Percentiles rank a stretch among this genome's conserved stretches.
Conservation (phyloP, 352 stramenopile genomes). For the Phytophthora citricola region DNA sequence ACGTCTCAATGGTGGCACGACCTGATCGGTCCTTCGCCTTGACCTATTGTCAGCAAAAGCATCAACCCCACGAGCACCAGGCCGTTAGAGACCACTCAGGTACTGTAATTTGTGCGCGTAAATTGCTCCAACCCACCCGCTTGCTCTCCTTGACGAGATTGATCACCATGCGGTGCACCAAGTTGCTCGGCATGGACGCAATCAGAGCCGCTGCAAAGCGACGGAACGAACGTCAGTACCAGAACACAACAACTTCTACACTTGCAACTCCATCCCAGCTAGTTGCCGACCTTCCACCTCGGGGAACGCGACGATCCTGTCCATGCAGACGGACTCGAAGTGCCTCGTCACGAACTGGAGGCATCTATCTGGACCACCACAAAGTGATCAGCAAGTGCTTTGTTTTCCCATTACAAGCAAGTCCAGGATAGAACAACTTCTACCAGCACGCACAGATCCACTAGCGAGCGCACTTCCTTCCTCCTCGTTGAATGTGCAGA, state of each 20-base stretch:
- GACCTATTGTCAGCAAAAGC: constrained; percentile 29
- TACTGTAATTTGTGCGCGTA: background rate
- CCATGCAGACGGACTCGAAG: constrained; percentile 73
- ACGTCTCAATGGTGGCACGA: constrained; percentile 37
- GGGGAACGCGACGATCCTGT: constrained; percentile 61
- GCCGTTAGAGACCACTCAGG: background rate
- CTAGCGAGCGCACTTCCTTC: constrained; percentile 50
- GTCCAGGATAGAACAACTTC: background rate
- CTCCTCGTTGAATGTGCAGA: constrained; percentile 26
- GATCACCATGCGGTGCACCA: constrained; percentile 75
- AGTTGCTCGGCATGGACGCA: constrained; percentile 61
- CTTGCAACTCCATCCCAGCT: background rate
- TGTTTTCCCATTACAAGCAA: background rate
- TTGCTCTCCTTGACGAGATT: constrained; percentile 68
- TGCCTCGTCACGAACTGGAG: constrained; percentile 69
- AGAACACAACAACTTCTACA: background rate
- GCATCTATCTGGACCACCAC: constrained; percentile 43
- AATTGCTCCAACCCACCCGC: constrained; percentile 33
- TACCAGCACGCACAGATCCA: constrained; percentile 55
- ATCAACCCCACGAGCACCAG: background rate
- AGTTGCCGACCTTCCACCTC: constrained; percentile 61
- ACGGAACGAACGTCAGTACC: constrained; percentile 1
- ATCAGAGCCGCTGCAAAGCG: constrained; percentile 55
- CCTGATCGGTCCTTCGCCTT: constrained; percentile 47
- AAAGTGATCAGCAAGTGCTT: no score